Evolutionary conservation across 768 basidiomycete genomes (phyloP), one percentile per base, ranked within the genome.

Genomic region (Suillus bovinus): DNA sequence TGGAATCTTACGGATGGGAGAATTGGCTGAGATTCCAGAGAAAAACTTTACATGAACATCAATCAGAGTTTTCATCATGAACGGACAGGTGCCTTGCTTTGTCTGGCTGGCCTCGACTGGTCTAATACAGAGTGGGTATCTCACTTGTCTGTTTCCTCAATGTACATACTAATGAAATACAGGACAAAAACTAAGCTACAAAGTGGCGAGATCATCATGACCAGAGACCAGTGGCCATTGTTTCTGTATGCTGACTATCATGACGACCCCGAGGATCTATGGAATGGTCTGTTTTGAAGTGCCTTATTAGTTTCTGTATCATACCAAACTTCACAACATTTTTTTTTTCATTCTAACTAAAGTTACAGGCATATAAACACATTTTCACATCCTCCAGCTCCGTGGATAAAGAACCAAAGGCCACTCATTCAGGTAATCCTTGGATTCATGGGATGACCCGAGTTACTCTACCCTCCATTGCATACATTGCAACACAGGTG

Each of bases 321-420:
- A 31, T 52, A 5, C n/a, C 59, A 9, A 11, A 10, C 9, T 57
- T n/a, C n/a, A n/a, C 42, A 2, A 1, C n/a, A n/a, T n/a, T 22
- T 16, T 49, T 7, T 24, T 2, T 52, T 41, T 22, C 16, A 44
- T 11, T 10, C 16, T 22, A 20, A 22, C 41, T 31, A 29, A 13
- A 13, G 27, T 31, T 24, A 6, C 29, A 74, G 72, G 71, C 69
- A 1, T 72, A 56, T 27, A 73, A 68, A 47, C 68, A 73, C 56
- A 60, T 75, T 16, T 75, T 75, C 41, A 75, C 65, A 1, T 73
- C 70, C 2, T 71, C 73, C 1, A 74, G 72, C 49, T 73, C 72
- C 11, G 72, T 73, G 5, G 65, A 74, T 31, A 67, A 65, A 38
- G 71, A 70, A 41, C 55, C 61, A 20, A 72, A 67, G 55, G 72